These are phyloP conservation scores for Aurantiochytrium sp. DNA, from an alignment of 108 stramenopile genomes.

Conservation along the genomic window DNA sequence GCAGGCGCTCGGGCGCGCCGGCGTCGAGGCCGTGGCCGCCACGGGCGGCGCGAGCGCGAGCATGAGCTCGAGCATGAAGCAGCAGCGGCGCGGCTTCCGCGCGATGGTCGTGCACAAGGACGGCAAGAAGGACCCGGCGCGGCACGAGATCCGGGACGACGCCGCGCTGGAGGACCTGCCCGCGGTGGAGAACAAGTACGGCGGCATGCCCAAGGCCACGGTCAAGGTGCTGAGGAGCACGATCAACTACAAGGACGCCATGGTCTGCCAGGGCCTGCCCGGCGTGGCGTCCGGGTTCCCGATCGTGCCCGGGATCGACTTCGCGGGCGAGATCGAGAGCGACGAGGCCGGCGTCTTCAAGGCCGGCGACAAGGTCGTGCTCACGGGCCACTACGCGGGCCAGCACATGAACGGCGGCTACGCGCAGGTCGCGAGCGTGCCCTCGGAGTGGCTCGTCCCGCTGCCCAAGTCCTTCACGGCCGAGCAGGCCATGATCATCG, in stretches of 20 bases:
- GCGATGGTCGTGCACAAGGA: not conserved
- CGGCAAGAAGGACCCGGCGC: not conserved
- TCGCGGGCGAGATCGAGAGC: conserved; percentile 34
- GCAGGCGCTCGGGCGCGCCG: not conserved
- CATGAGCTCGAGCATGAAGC: not conserved
- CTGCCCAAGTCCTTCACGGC: not conserved
- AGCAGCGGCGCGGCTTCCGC: not conserved
- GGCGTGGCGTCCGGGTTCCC: conserved; percentile 36
- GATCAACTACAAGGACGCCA: conserved; percentile 55
- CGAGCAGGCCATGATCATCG: conserved; percentile 36
- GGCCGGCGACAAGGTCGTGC: not conserved
- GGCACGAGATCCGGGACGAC: not conserved
- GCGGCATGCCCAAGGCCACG: not conserved
- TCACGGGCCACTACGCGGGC: conserved; percentile 31
- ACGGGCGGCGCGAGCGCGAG: not conserved
- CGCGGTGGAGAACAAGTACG: not conserved
- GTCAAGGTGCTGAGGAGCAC: conserved; percentile 36
- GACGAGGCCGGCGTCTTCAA: not conserved
- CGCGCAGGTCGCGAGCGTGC: conserved; percentile 31
- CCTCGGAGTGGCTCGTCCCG: conserved; percentile 38
- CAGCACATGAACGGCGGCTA: conserved; percentile 43
- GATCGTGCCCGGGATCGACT: conserved; percentile 46
- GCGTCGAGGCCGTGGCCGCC: not conserved
- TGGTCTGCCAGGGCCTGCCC: conserved; percentile 33
- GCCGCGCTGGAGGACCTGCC: not conserved